A percentile compares a stretch with the other conserved stretches of the same genome.
These are phyloP conservation scores for Alectoria sarmentosa DNA, from an alignment of 495 filamentous ascomycete species.

Conservation along the genomic window DNA sequence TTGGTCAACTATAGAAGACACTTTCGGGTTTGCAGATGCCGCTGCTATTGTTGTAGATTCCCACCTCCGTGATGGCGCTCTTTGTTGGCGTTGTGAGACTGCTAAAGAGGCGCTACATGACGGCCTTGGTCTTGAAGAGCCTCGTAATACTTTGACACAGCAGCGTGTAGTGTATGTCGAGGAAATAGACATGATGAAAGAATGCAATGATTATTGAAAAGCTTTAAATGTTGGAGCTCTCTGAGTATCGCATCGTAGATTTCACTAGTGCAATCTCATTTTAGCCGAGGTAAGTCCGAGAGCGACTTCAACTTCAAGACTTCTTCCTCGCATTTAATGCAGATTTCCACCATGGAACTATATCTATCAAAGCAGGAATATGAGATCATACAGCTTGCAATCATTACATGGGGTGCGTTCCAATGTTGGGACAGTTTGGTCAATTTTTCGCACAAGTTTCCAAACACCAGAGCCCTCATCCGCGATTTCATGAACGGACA, in stretches of 20 bases:
- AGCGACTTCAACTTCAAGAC: background rate
- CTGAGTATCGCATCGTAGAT: too few species aligned
- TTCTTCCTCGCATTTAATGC: background rate
- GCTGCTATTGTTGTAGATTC: slow-evolving; percentile 61
- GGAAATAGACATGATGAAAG: slow-evolving; percentile 18
- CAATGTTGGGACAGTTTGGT: slow-evolving; percentile 8
- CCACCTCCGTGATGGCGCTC: slow-evolving; percentile 49
- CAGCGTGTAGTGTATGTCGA: slow-evolving; percentile 16
- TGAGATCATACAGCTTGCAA: slow-evolving; percentile 10
- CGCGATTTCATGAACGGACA: slow-evolving; percentile 1
- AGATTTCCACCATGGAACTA: slow-evolving; percentile 12
- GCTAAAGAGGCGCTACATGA: background rate
- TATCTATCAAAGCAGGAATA: slow-evolving; percentile 20
- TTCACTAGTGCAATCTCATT: slow-evolving; percentile 5
- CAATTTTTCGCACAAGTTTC: background rate
- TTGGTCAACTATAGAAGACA: slow-evolving; percentile 88
- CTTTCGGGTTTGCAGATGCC: slow-evolving; percentile 65
- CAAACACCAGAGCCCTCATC: slow-evolving; percentile 1
- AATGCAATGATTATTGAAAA: background rate
- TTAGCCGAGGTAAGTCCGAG: background rate
- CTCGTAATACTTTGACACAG: slow-evolving; percentile 16
- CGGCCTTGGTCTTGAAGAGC: slow-evolving; percentile 13
- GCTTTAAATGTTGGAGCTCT: background rate
- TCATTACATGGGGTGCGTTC: slow-evolving; percentile 11
- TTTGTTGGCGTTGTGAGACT: slow-evolving; percentile 20